Evolutionary conservation across 164 flowering plant species (phyloP), one percentile per base, ranked within the genome.

Genomic region (Berberis thunbergii): DNA sequence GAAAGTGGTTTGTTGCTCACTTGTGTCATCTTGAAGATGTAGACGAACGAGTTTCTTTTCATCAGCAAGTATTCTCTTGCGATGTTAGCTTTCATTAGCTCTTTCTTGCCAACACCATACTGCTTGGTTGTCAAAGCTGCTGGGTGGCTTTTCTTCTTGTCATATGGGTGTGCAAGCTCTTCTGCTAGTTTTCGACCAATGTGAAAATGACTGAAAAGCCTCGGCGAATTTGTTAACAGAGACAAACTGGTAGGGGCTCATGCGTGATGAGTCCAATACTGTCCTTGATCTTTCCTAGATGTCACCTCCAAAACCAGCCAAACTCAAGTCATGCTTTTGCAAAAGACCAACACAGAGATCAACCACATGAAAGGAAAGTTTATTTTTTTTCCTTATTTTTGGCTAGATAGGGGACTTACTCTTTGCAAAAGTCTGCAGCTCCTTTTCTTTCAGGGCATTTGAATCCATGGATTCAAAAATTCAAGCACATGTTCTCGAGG

Each of bases 261-360:
- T 81, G n/a, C 74, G 59, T 59, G 74, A 8, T 71, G 68, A 9
- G 64, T 65, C 89, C 89, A 85, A 61, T 83, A 85, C 56, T 85
- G 89, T 50, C 70, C 58, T 69, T 83, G 89, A 79, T 84, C 89
- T 68, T 83, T 84, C 73, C 60, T 80, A 7, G 89, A 85, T 52
- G 87, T 85, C 62, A 85, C 86, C 89, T 85, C 46, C 45, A n/a
- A 50, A 26, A 26, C 26, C 26, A 26, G n/a, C 60, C 43, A 57
- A 41, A 40, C 60, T 26, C 26, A 26, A 26, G 26, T 26, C 26
- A 26, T 26, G 26, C 26, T 26, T 26, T 26, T 26, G 26, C 26
- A 26, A 26, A 26, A 26, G 26, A 26, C 26, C 26, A 26, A 26
- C 26, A 26, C 26, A 26, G 26, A 26, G 26, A 26, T 26, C 26